A percentile compares a stretch with the other conserved stretches of the same genome.
These are phyloP conservation scores for Cyphellophora europaea DNA, from an alignment of 2,329 filamentous ascomycete genomes.

Conservation along the genomic window DNA sequence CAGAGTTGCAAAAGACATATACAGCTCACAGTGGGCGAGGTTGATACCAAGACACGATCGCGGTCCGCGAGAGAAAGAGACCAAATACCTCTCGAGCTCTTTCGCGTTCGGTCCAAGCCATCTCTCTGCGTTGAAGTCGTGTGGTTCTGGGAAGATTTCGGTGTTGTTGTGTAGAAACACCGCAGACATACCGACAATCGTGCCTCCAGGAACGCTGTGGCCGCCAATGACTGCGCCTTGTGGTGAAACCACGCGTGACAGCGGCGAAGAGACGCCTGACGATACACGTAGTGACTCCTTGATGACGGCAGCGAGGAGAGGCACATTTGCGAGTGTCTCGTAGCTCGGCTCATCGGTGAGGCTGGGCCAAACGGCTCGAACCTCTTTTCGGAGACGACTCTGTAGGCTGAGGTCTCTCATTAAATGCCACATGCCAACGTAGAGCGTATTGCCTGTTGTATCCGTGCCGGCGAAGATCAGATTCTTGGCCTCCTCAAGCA, in stretches of 20 bases:
- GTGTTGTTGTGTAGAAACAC: conserved; percentile 21
- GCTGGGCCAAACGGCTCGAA: conserved; percentile 10
- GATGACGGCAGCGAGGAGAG: conserved; percentile 25
- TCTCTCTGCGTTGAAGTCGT: conserved; percentile 4
- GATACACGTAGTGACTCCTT: conserved; percentile 31
- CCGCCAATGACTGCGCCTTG: conserved; percentile 16
- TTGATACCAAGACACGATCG: conserved; percentile 30
- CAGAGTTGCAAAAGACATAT: conserved; percentile 10
- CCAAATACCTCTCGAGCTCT: conserved; percentile 26
- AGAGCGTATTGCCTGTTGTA: conserved; percentile 23
- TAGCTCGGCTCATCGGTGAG: conserved; percentile 7
- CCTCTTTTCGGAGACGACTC: conserved; percentile 12
- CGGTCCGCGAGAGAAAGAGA: conserved; percentile 36
- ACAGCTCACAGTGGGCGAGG: conserved; percentile 11
- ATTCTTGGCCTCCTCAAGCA: conserved; percentile 23
- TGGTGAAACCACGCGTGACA: conserved; percentile 17
- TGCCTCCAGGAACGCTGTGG: conserved; percentile 12
- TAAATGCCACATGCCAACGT: conserved; percentile 21
- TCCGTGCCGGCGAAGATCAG: conserved; percentile 24
- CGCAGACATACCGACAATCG: conserved; percentile 18
- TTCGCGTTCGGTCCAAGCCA: conserved; percentile 13
- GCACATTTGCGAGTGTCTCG: conserved; percentile 19
- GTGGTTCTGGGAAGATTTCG: conserved; percentile 5
- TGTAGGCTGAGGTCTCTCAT: conserved; percentile 11
- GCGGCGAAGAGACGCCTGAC: conserved; percentile 22